These are phyloP conservation scores for Coix lacrymajobi DNA, from an alignment of 176 grass and related monocot species.

Conservation along the genomic window DNA sequence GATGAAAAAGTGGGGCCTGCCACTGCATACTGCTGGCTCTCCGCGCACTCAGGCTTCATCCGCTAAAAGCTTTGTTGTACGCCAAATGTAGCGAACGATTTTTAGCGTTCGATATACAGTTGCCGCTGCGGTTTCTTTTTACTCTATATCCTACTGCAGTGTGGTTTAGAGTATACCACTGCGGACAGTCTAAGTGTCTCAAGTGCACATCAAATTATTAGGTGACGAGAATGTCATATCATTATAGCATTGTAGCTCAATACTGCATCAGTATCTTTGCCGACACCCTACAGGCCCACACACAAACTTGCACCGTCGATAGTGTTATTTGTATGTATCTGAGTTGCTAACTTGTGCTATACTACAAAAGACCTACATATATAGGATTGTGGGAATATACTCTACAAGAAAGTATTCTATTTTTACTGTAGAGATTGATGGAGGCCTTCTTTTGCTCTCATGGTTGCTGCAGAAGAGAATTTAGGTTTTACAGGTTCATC, in stretches of 20 bases:
- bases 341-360: not conserved
- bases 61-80: too few species aligned
- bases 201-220: conserved; percentile 13
- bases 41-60: too few species aligned
- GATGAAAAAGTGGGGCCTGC: too few species aligned
- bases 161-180: too few species aligned
- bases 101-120: too few species aligned
- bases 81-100: too few species aligned
- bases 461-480: conserved; percentile 13
- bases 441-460: conserved; percentile 15
- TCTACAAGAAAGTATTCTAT: conserved; percentile 30
- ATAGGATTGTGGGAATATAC: conserved; percentile 15
- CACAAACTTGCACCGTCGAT: not conserved
- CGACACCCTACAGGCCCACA: not conserved
- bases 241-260: not conserved
- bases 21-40: too few species aligned
- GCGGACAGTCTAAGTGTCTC: too few species aligned
- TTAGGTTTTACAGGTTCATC: conserved; percentile 15
- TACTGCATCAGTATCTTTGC: not conserved
- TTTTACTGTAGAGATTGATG: not conserved
- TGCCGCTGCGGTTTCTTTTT: too few species aligned
- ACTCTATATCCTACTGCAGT: too few species aligned
- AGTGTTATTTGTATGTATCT: conserved; percentile 7
- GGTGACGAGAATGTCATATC: not conserved
- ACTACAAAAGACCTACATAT: conserved; percentile 27